Base-by-base conservation (phyloP, 2,329 filamentous ascomycete genomes). In the Colletotrichum tropicicola region DNA sequence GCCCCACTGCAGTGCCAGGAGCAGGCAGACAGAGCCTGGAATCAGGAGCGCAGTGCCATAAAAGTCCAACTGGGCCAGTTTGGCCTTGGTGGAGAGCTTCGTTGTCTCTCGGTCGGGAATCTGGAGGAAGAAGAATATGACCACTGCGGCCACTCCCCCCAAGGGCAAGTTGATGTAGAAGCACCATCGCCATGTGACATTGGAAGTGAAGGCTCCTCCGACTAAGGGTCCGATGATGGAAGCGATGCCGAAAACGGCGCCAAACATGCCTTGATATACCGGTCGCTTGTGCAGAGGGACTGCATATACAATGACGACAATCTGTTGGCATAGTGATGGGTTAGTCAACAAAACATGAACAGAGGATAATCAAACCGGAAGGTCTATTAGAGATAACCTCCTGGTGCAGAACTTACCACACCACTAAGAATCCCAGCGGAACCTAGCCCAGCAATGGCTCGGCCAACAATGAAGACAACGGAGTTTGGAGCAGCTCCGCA, bases 1-100 rank as follows among this genome's bases (percentile, higher is more conserved):
- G 32, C 78, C 79, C 82, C 81, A 85, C 65, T 84, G 80, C 6
- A 85, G 72, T 7, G 82, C 83, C 19, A 86, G 68, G 2, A 84
- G 68, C 7, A 84, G 73, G 56, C 79, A 84, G 39, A 82, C 70
- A 2, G 80, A 75, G 6, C 76, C 44, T 1, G 68, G 68, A 10
- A 69, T 23, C 27, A 70, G 64, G 3, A 62, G 3, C 9, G 47
- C 8, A 15, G 55, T 62, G 0, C 68, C 66, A 6, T 44, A 49
- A 3, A 65, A 53, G 49, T 76, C 74, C 2, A 77, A 66, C 32
- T 72, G 71, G 13, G 72, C 41, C 19, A 76, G 30, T 8, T 73
- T 72, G 21, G 71, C 66, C 7, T 68, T 19, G 13, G 72, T 28
- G 1, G 55, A 67, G 9, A 68, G 69, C 27, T 58, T 69, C 3